These are phyloP conservation scores for Bidens hawaiensis DNA, from an alignment of 140 eudicot genomes.

Conservation along the genomic window DNA sequence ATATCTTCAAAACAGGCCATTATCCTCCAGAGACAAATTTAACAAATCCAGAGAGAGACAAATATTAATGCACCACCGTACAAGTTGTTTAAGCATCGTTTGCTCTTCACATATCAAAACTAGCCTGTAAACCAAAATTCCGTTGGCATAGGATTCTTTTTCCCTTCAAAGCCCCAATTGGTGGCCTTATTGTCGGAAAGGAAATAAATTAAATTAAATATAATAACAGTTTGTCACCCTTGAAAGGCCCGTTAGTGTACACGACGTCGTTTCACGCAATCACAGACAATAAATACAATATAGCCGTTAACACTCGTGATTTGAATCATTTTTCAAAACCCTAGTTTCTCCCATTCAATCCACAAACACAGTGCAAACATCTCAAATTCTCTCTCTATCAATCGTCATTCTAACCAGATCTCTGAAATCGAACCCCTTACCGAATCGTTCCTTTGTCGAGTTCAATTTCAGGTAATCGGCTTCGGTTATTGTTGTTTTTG, in stretches of 20 bases:
- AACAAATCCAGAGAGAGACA: not conserved
- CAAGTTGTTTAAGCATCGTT: not conserved
- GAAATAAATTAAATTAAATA: too few relatives aligned
- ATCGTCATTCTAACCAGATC: not conserved
- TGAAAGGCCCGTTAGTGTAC: constrained; percentile 23
- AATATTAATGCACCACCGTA: not conserved
- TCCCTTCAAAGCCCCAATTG: constrained; percentile 21
- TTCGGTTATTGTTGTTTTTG: not conserved
- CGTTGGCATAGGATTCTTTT: constrained; percentile 21
- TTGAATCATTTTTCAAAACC: constrained; percentile 26
- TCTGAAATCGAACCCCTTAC: constrained; percentile 13
- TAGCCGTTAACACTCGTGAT: constrained; percentile 27
- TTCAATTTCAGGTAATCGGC: too few relatives aligned
- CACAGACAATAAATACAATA: constrained; percentile 26
- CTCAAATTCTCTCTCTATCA: constrained; percentile 19
- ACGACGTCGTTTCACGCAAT: constrained; percentile 4
- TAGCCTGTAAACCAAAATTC: not conserved
- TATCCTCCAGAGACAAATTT: not conserved
- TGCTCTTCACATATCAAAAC: not conserved
- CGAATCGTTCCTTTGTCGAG: constrained; percentile 6
- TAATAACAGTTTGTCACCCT: too few relatives aligned
- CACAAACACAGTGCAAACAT: constrained; percentile 13
- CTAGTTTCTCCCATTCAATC: constrained; percentile 16
- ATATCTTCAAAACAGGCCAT: not conserved
- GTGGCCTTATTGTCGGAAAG: constrained; percentile 31